These are phyloP conservation scores for Pyrenochaeta sp. DNA, from an alignment of 2,329 filamentous ascomycete genomes.

Conservation along the genomic window DNA sequence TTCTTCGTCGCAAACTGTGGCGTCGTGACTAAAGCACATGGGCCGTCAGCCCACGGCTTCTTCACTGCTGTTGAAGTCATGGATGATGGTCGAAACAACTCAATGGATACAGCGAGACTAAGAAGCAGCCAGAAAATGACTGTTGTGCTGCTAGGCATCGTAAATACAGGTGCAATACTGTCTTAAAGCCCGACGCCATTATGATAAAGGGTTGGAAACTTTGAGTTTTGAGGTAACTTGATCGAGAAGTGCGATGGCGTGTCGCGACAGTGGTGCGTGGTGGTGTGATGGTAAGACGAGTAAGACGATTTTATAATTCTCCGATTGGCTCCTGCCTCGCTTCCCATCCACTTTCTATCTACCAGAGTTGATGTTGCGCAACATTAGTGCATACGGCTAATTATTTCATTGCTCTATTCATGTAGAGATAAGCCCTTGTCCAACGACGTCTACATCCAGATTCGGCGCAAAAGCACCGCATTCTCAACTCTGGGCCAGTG, in stretches of 20 bases:
- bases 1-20: constrained; percentile 44
- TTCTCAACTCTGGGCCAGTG: background rate
- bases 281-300: constrained; percentile 26
- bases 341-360: too few species aligned
- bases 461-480: background rate
- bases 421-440: background rate
- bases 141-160: constrained; percentile 17
- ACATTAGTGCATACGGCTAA: background rate
- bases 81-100: constrained; percentile 10
- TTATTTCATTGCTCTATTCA: background rate
- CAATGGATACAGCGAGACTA: constrained; percentile 10
- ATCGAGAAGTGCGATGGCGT: background rate
- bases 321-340: constrained; percentile 2
- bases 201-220: background rate
- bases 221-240: background rate
- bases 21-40: constrained; percentile 37
- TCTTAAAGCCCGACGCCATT: background rate
- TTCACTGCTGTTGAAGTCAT: constrained; percentile 8
- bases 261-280: constrained; percentile 21
- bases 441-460: background rate
- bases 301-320: constrained; percentile 11
- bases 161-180: background rate
- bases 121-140: constrained; percentile 11
- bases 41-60: constrained; percentile 43
- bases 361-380: background rate